Evolutionary conservation across 2,329 filamentous ascomycete genomes (phyloP), one percentile per base, ranked within the genome.

Genomic region (Leptodontidium sp.): DNA sequence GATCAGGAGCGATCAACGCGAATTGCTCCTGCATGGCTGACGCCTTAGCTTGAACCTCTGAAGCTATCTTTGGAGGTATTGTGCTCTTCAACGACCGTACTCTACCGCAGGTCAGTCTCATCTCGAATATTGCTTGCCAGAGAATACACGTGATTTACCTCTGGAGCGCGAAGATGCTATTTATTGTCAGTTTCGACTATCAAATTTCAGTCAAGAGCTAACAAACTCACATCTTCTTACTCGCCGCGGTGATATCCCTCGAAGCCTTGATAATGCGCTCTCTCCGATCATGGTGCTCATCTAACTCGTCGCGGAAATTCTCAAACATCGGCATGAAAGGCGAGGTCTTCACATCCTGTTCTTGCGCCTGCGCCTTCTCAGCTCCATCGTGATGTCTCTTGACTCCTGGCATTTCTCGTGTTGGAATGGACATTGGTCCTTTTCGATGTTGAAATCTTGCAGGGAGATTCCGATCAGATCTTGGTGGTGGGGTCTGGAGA

Each of bases 251-350:
- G 68, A 99, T 92, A 79, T 99, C 96, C 71, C 95, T 86, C 9
- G 93, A 97, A 1, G 90, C 91, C 83, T 98, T 99, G 77, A 97
- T 92, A 74, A 97, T 89, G 64, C 91, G 88, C 82, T 98, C 94
- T 67, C 94, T 88, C 17, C 96, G 90, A 81, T 98, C 96, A 80
- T 99, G 93, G 79, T 98, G 95, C 81, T 96, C 89, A 77, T 99
- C 96, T 35, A 99, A 85, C 81, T 98, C 94, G 76, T 91, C 86
- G 63, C 94, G 91, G 79, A 98, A 97, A 8, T 80, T 82, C 79
- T 93, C 91, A 79, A 99, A 99, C 86, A 98, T 94, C 73, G 90
- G 81, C 70, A 89, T 88, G 77, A 88, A 90, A 15, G 81, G 81
- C 47, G 76, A 77, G 24, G 52, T 45, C 12, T 61, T 79, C 78